These are phyloP conservation scores for Ascoidea rubescens DNA, from an alignment of 805 yeast species.

Conservation along the genomic window DNA sequence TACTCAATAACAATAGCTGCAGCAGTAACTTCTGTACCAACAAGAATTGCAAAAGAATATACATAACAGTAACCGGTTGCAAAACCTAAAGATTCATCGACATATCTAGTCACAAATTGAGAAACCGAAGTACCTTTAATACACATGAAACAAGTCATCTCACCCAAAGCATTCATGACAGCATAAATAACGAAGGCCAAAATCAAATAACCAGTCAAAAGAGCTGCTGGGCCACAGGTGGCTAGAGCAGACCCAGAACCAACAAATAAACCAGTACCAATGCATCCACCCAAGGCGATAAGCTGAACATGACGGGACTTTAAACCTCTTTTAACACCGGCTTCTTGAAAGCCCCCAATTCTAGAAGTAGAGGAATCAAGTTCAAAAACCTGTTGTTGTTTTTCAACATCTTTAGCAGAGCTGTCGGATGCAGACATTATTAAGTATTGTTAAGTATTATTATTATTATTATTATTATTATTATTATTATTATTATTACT, in stretches of 20 bases:
- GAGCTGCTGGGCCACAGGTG: conserved; percentile 58
- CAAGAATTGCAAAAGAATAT: conserved; percentile 35
- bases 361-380: not conserved
- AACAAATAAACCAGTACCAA: conserved; percentile 73
- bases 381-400: not conserved
- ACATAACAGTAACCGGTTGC: conserved; percentile 49
- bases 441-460: no score
- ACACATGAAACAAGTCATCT: conserved; percentile 29
- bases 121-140: not conserved
- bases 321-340: conserved; percentile 14
- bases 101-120: conserved; percentile 9
- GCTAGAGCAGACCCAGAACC: conserved; percentile 52
- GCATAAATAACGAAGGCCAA: conserved; percentile 44
- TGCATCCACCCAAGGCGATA: conserved; percentile 75
- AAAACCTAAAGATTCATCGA: conserved; percentile 47
- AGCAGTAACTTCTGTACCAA: conserved; percentile 51
- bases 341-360: conserved; percentile 7
- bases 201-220: conserved; percentile 47
- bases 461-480: no score
- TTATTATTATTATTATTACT: no score
- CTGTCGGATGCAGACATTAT: not conserved
- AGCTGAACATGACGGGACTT: conserved; percentile 61
- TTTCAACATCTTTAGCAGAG: not conserved
- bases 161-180: conserved; percentile 51
- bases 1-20: conserved; percentile 48